Conservation (phyloP, 805 yeast species). For the Groenewaldozyma salmanticensis region DNA sequence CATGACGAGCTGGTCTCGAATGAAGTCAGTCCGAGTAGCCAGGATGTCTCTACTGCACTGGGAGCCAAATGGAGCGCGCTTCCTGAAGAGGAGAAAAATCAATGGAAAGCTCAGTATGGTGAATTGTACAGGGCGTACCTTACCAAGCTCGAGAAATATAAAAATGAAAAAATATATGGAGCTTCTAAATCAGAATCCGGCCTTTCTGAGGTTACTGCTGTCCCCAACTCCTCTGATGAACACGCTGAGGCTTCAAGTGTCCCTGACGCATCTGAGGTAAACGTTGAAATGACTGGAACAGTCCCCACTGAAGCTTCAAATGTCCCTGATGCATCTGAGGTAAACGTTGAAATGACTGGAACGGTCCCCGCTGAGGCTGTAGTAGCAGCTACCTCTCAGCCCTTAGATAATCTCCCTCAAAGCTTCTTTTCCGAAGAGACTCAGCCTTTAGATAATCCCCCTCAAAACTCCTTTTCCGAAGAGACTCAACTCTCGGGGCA, state of each 20-base stretch:
- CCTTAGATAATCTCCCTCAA: no score
- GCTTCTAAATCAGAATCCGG: background rate
- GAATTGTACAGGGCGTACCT: conserved; percentile 38
- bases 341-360: background rate
- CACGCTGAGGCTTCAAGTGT: background rate
- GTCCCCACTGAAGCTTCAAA: conserved; percentile 1
- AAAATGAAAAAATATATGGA: conserved; percentile 30
- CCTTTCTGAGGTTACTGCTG: background rate
- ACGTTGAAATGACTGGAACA: background rate
- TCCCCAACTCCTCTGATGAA: no score
- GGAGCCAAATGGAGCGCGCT: conserved; percentile 75
- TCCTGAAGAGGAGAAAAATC: conserved; percentile 56
- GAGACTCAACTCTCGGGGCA: no score
- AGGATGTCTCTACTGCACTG: conserved; percentile 40
- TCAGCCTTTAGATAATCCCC: no score
- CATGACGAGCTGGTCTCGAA: conserved; percentile 62
- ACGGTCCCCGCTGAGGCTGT: background rate
- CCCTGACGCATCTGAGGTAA: background rate
- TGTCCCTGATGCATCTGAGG: background rate
- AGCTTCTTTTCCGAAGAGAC: no score
- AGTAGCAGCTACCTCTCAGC: no score
- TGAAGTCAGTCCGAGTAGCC: conserved; percentile 36
- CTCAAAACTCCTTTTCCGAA: no score
- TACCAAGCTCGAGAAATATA: conserved; percentile 37
- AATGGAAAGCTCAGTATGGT: conserved; percentile 51